These are phyloP conservation scores for Pseudozyma pruni DNA, from an alignment of 1,284 basidiomycete species.

Conservation along the genomic window DNA sequence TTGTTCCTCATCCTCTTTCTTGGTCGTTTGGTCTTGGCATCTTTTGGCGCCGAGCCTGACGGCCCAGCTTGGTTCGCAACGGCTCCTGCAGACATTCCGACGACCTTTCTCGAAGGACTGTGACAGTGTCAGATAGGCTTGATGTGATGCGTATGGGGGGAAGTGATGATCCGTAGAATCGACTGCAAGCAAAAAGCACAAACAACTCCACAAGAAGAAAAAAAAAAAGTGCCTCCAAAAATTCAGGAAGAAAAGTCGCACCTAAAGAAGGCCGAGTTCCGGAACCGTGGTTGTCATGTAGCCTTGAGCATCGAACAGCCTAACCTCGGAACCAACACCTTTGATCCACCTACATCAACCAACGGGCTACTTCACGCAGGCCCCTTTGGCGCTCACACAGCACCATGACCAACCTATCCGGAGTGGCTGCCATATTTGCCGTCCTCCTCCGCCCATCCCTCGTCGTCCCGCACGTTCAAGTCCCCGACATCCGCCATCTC, in stretches of 20 bases:
- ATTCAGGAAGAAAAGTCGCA: not conserved
- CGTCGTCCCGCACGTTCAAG: conserved; percentile 77
- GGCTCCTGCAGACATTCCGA: conserved; percentile 8
- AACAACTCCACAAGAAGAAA: conserved; percentile 1
- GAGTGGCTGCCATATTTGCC: conserved; percentile 79
- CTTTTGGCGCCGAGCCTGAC: conserved; percentile 19
- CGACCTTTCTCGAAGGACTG: not conserved
- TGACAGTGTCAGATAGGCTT: no score
- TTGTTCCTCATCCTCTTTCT: conserved; percentile 39
- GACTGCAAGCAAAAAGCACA: conserved; percentile 3
- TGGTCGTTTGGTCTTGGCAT: conserved; percentile 26
- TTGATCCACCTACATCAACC: not conserved
- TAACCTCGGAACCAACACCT: not conserved
- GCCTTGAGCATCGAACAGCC: conserved; percentile 1
- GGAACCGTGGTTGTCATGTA: no score
- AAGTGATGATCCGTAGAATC: no score
- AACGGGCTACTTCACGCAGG: not conserved
- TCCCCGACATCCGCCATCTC: conserved; percentile 86
- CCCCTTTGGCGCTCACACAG: not conserved
- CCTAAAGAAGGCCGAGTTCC: conserved; percentile 21
- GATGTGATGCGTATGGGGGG: no score
- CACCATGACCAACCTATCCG: conserved; percentile 75
- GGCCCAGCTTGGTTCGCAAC: conserved; percentile 13
- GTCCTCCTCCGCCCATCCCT: conserved; percentile 79
- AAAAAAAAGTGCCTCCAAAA: no score